Conservation (phyloP, 139 green algal species). For the Desmodesmus armatus region DNA sequence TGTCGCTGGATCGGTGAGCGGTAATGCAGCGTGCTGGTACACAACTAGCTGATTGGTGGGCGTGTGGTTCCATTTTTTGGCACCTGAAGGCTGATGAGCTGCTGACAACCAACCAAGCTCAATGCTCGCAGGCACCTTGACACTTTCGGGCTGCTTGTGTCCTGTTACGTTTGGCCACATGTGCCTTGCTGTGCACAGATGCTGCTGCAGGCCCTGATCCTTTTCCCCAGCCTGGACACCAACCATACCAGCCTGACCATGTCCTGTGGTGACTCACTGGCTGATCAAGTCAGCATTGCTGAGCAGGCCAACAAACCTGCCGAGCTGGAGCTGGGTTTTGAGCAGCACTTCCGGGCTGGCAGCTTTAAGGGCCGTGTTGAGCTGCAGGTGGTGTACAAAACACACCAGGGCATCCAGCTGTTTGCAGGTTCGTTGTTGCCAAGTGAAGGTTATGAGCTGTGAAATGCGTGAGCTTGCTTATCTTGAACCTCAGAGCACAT, state of each 20-base stretch:
- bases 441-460: neutral
- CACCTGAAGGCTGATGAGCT: neutral
- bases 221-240: neutral
- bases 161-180: neutral
- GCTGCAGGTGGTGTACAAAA: neutral
- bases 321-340: neutral
- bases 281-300: too few relatives aligned
- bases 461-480: neutral
- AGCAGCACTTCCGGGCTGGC: conserved; percentile 11
- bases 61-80: neutral
- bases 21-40: neutral
- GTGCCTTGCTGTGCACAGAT: neutral
- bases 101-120: neutral
- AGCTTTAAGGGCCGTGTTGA: conserved; percentile 16
- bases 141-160: neutral
- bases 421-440: conserved; percentile 10
- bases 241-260: neutral
- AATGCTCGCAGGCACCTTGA: neutral
- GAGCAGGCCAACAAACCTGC: neutral
- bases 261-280: too few relatives aligned
- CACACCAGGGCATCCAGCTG: neutral
- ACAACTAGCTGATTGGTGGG: neutral
- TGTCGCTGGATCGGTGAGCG: neutral
- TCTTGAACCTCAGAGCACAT: neutral
- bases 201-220: neutral